A percentile compares a stretch with the other conserved stretches of the same genome.
Evolutionary conservation across 768 basidiomycete species (phyloP).

Genomic region (Albatrellus ellisii): DNA sequence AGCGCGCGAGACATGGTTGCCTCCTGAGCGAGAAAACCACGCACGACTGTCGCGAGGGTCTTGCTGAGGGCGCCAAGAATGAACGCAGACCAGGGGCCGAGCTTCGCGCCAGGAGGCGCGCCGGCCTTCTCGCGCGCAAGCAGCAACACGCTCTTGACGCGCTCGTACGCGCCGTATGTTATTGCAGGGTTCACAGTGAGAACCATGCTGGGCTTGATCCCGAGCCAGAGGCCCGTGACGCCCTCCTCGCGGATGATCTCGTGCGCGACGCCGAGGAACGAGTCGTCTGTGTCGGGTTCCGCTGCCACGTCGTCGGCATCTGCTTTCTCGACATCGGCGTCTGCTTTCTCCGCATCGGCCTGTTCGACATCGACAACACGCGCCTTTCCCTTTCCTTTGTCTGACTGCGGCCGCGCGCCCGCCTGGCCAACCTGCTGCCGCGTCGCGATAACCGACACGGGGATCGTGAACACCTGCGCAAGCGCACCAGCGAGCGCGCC

Average conservation of each 20-base stretch:
- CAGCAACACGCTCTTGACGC: conserved; percentile 67
- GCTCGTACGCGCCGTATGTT: conserved; percentile 91
- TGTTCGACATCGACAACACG: conserved; percentile 13
- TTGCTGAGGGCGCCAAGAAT: conserved; percentile 87
- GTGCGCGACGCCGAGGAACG: conserved; percentile 64
- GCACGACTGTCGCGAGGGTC: conserved; percentile 86
- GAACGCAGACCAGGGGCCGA: conserved; percentile 73
- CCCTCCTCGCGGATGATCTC: conserved; percentile 90
- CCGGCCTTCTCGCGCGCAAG: conserved; percentile 36
- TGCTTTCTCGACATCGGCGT: conserved; percentile 16
- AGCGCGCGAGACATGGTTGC: background rate
- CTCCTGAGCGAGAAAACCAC: conserved; percentile 22
- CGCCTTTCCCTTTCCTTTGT: conserved; percentile 1
- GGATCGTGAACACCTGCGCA: conserved; percentile 97
- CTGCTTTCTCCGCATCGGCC: no score
- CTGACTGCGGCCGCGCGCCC: conserved; percentile 3
- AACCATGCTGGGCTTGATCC: conserved; percentile 85
- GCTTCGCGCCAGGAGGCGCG: conserved; percentile 32
- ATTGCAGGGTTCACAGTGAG: conserved; percentile 96
- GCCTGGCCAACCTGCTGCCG: conserved; percentile 80
- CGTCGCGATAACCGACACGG: conserved; percentile 94
- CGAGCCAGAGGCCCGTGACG: conserved; percentile 81
- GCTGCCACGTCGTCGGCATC: no score
- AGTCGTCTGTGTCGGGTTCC: conserved; percentile 36
- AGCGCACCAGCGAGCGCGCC: conserved; percentile 90